Evolutionary conservation across 78 protist species (phyloP), one percentile per base, ranked within the genome.

Genomic region (Anaeramoeba flamelloides): DNA sequence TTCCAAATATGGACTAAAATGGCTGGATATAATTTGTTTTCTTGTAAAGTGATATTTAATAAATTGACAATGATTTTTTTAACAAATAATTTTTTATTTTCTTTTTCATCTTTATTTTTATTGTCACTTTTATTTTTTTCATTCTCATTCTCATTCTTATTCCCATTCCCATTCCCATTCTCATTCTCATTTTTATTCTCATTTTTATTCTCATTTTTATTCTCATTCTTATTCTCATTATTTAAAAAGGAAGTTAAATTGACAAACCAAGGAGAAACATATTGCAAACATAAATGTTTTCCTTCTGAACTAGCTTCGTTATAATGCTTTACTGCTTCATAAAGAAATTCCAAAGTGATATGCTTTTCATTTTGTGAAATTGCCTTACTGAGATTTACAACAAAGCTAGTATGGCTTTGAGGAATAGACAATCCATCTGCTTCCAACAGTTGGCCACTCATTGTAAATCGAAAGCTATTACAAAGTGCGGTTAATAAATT

Each of bases 361-460:
- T 78, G 31, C 3, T 77, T 79, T 40, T 85, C 87, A 2, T 80
- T 75, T n/a, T 39, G 74, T 0, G 88, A 40, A 22, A 87, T 75
- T 76, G 76, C 76, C 41, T 81, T 82, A 2, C 76, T n/a, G 3
- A 87, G 41, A 22, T 82, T 30, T 75, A 82, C 86, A 8, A 87
- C 81, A 65, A 87, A 86, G 36, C 41, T 77, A 1, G 85, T 82
- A 22, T 36, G 75, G 69, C 83, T 84, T 83, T 40, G 78, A 31
- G 90, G 90, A 3, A 87, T 86, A 77, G 82, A 86, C 22, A 87
- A 40, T 31, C 90, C 88, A 69, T 75, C 76, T 34, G 90, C 84
- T 34, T 82, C 87, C 12, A 87, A 77, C 2, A 87, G 38, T 40
- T 81, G 85, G 4, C 39, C n/a, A 30, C 37, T 69, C 39, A 81